Evolutionary conservation across 257 asterid genomes (phyloP).

Genomic region (Salvia rosmarinus): DNA sequence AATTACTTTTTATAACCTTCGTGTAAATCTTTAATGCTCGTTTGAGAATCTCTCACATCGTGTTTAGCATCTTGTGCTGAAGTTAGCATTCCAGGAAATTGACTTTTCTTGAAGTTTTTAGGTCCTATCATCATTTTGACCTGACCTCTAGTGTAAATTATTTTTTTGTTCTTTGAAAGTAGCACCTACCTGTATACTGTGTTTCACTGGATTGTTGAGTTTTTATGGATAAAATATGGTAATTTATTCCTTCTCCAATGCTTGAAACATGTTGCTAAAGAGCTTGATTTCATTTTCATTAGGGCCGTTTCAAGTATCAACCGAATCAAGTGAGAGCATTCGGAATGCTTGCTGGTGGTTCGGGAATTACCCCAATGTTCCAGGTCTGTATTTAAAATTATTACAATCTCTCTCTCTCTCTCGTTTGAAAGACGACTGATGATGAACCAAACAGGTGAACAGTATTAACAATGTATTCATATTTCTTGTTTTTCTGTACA

Average conservation of each 20-base stretch:
- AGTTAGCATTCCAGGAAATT: not conserved
- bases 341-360: conserved; percentile 69
- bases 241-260: conserved; percentile 7
- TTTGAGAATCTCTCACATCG: not conserved
- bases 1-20: not conserved
- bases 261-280: conserved; percentile 16
- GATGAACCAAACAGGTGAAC: too few species aligned
- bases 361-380: conserved; percentile 67
- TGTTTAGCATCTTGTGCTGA: conserved; percentile 10
- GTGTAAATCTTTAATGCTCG: not conserved
- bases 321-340: conserved; percentile 61
- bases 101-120: conserved; percentile 8
- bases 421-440: too few species aligned
- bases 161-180: not conserved
- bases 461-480: not conserved
- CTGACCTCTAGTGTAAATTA: not conserved
- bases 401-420: not conserved
- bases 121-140: not conserved
- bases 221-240: conserved; percentile 4
- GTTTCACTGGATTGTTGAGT: not conserved
- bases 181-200: not conserved
- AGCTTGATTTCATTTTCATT: not conserved
- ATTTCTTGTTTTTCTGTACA: conserved; percentile 31
- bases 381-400: conserved; percentile 43
- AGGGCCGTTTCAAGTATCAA: conserved; percentile 65